These are phyloP conservation scores for Porphyrellus cyaneotinctus DNA, from an alignment of 768 basidiomycete genomes.

Conservation along the genomic window DNA sequence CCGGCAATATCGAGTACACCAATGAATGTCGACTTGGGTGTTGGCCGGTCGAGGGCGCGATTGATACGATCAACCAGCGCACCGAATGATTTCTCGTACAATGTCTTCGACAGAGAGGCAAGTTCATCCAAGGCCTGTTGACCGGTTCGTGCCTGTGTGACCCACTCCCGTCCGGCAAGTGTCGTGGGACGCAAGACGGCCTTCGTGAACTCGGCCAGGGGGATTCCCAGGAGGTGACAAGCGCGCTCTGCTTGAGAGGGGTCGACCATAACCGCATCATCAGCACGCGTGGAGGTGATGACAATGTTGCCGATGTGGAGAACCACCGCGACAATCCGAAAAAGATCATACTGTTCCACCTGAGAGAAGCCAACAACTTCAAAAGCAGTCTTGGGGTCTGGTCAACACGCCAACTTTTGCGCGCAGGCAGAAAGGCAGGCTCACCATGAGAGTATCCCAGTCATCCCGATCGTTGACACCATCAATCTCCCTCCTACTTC, in stretches of 20 bases:
- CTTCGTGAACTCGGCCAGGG: slow-evolving; percentile 81
- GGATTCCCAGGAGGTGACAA: slow-evolving; percentile 88
- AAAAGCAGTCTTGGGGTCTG: slow-evolving; percentile 58
- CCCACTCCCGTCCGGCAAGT: slow-evolving; percentile 95
- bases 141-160: slow-evolving; percentile 85
- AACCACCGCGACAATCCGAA: slow-evolving; percentile 90
- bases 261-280: slow-evolving; percentile 75
- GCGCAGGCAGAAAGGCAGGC: not conserved
- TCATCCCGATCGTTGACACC: slow-evolving; percentile 91
- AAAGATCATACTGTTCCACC: slow-evolving; percentile 85
- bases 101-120: slow-evolving; percentile 84
- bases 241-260: slow-evolving; percentile 83
- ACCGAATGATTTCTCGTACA: slow-evolving; percentile 97
- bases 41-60: slow-evolving; percentile 87
- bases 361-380: slow-evolving; percentile 85
- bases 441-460: slow-evolving; percentile 75
- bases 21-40: slow-evolving; percentile 90
- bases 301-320: slow-evolving; percentile 94
- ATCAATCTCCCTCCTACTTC: slow-evolving; percentile 87
- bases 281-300: slow-evolving; percentile 72
- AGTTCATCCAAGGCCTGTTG: slow-evolving; percentile 94
- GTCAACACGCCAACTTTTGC: slow-evolving; percentile 4
- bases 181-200: slow-evolving; percentile 87
- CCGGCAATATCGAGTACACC: slow-evolving; percentile 99
- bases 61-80: slow-evolving; percentile 93